Evolutionary conservation across 2,329 filamentous ascomycete species (phyloP).

Genomic region (Macroventuria anomochaeta): DNA sequence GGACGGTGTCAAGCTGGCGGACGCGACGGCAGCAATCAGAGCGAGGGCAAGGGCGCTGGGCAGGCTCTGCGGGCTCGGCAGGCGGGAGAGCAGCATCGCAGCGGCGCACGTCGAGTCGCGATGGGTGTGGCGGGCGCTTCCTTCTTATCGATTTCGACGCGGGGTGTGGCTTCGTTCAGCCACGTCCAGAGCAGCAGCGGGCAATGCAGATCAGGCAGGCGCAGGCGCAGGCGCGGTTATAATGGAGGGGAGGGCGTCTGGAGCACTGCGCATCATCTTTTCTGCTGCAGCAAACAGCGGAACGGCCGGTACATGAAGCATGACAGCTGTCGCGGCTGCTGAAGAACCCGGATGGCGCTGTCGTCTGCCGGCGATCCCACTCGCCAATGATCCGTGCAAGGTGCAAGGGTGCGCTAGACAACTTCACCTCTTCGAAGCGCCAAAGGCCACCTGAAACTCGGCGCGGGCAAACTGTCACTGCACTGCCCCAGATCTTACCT

Average conservation of each 20-base stretch:
- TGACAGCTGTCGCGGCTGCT: conserved; percentile 18
- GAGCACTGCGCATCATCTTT: background rate
- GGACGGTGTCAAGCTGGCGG: conserved; percentile 35
- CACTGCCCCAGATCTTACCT: conserved; percentile 10
- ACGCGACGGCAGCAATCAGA: conserved; percentile 26
- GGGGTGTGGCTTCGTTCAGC: conserved; percentile 8
- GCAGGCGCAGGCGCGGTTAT: background rate
- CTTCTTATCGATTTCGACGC: conserved; percentile 14
- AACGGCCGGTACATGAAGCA: conserved; percentile 13
- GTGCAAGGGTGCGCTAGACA: conserved; percentile 17
- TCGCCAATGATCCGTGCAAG: conserved; percentile 21
- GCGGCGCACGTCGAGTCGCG: conserved; percentile 5
- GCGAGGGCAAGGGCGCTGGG: conserved; percentile 34
- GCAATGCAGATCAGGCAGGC: conserved; percentile 9
- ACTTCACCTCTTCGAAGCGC: background rate
- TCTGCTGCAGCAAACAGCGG: conserved; percentile 6
- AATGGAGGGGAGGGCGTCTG: background rate
- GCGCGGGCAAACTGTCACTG: conserved; percentile 4
- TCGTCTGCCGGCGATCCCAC: conserved; percentile 1
- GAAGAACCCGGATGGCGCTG: conserved; percentile 8
- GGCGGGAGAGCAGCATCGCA: conserved; percentile 25
- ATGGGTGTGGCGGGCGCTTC: conserved; percentile 3
- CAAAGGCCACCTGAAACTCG: conserved; percentile 4
- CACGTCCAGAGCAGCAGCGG: conserved; percentile 2
- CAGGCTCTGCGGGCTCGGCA: conserved; percentile 23